These are phyloP conservation scores for Salvia splendens DNA, from an alignment of 257 asterid genomes.

Conservation along the genomic window DNA sequence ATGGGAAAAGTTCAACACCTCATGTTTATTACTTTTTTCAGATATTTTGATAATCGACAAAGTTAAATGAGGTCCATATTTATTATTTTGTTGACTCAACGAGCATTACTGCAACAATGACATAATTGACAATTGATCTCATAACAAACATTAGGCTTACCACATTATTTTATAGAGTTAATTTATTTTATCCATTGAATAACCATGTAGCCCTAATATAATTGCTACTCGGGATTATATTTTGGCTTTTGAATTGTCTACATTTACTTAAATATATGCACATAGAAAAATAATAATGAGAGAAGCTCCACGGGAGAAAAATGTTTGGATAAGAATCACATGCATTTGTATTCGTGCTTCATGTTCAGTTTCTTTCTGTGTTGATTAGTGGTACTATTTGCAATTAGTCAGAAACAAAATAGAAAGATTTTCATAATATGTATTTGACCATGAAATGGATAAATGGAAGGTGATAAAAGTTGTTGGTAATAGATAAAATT, in stretches of 20 bases:
- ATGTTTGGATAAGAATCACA: background rate
- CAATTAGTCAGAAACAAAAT: constrained; percentile 1
- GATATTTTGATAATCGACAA: background rate
- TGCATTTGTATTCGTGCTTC: too few species aligned
- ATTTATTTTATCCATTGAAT: background rate
- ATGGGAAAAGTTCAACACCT: background rate
- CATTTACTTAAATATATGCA: too few species aligned
- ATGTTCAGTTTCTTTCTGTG: background rate
- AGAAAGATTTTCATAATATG: background rate
- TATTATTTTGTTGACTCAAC: constrained; percentile 6
- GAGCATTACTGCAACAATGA: constrained; percentile 6
- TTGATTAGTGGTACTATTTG: background rate
- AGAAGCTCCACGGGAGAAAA: background rate
- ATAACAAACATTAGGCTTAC: background rate
- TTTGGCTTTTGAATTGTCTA: too few species aligned
- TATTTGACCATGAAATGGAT: constrained; percentile 28
- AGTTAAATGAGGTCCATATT: background rate
- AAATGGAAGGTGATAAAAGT: constrained; percentile 31
- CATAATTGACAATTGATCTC: background rate
- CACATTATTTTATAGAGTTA: background rate
- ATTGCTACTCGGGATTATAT: too few species aligned
- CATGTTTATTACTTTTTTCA: background rate
- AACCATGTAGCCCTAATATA: background rate
- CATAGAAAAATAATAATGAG: too few species aligned
- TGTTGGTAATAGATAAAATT: constrained; percentile 28